phyloP scores from a whole-genome alignment of 2,329 filamentous ascomycete species.

The Amphichorda felina region DNA sequence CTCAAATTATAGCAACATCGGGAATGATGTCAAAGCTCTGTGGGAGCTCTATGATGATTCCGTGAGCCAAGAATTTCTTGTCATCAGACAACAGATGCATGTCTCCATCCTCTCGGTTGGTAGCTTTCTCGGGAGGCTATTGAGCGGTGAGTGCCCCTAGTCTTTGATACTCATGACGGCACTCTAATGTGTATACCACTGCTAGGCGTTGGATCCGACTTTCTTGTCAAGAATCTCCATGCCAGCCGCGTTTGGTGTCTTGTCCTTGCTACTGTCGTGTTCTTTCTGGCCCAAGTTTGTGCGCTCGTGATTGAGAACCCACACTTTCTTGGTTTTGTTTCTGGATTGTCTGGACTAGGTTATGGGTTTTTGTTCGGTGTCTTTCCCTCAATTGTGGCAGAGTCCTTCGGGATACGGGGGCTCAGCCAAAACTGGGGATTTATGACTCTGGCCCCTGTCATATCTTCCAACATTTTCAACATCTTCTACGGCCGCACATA shows the following conservation, averaged over 20 bases:
- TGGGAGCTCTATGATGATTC: constrained; percentile 78
- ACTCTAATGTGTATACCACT: neutral
- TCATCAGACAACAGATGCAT: constrained; percentile 75
- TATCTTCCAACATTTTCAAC: constrained; percentile 88
- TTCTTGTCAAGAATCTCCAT: constrained; percentile 69
- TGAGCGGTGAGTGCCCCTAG: constrained; percentile 46
- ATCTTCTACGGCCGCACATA: constrained; percentile 78
- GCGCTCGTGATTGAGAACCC: constrained; percentile 70
- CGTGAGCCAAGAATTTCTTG: constrained; percentile 61
- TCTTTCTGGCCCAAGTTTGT: constrained; percentile 66
- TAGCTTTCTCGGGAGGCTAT: constrained; percentile 72
- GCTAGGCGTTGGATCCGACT: constrained; percentile 75
- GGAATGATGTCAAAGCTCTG: constrained; percentile 75
- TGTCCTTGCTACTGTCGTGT: constrained; percentile 64
- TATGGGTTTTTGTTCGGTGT: constrained; percentile 95
- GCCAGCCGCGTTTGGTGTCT: constrained; percentile 88
- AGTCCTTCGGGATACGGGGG: constrained; percentile 82
- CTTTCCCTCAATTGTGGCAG: constrained; percentile 78
- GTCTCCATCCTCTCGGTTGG: constrained; percentile 88
- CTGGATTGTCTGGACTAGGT: constrained; percentile 71
- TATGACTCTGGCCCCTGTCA: constrained; percentile 80
- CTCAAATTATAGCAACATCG: constrained; percentile 85
- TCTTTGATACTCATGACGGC: neutral
- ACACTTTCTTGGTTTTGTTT: constrained; percentile 64
- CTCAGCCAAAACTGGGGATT: constrained; percentile 93